phyloP scores from a whole-genome alignment of 768 basidiomycete genomes.

The Chalciporus chontae region DNA sequence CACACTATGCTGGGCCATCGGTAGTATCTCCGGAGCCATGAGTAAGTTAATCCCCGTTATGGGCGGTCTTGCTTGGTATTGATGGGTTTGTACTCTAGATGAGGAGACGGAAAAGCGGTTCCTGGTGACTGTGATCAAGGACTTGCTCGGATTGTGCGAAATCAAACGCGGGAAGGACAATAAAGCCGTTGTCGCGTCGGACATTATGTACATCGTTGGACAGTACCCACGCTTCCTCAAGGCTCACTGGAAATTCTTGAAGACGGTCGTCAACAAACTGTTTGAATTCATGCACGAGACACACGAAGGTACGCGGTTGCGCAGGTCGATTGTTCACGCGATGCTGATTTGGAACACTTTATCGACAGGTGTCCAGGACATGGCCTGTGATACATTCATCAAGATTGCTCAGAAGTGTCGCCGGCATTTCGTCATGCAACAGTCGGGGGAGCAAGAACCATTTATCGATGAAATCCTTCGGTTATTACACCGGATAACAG shows the following conservation, averaged over 20 bases:
- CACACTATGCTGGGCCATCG: slow-evolving; percentile 99
- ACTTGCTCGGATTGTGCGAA: slow-evolving; percentile 93
- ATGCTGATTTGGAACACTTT: slow-evolving; percentile 2
- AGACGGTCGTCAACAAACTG: slow-evolving; percentile 98
- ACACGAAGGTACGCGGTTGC: slow-evolving; percentile 68
- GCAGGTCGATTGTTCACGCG: neutral
- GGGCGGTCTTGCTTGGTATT: neutral
- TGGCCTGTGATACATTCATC: slow-evolving; percentile 99
- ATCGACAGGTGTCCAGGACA: slow-evolving; percentile 89
- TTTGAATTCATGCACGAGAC: slow-evolving; percentile 99
- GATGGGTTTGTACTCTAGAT: slow-evolving; percentile 44
- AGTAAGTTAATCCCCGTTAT: slow-evolving; percentile 51
- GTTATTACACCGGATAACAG: slow-evolving; percentile 87
- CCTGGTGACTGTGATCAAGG: slow-evolving; percentile 98
- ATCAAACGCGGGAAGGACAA: slow-evolving; percentile 99
- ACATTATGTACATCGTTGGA: slow-evolving; percentile 98
- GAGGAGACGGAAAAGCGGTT: slow-evolving; percentile 99
- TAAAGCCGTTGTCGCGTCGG: slow-evolving; percentile 96
- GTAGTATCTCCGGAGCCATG: slow-evolving; percentile 98
- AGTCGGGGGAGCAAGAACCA: slow-evolving; percentile 94
- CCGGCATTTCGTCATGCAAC: slow-evolving; percentile 98
- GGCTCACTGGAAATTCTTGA: slow-evolving; percentile 99
- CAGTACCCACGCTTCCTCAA: slow-evolving; percentile 99
- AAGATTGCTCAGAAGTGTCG: slow-evolving; percentile 99
- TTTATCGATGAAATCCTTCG: slow-evolving; percentile 98